These are phyloP conservation scores for Pluteus cervinus DNA, from an alignment of 768 basidiomycete species.

Conservation along the genomic window DNA sequence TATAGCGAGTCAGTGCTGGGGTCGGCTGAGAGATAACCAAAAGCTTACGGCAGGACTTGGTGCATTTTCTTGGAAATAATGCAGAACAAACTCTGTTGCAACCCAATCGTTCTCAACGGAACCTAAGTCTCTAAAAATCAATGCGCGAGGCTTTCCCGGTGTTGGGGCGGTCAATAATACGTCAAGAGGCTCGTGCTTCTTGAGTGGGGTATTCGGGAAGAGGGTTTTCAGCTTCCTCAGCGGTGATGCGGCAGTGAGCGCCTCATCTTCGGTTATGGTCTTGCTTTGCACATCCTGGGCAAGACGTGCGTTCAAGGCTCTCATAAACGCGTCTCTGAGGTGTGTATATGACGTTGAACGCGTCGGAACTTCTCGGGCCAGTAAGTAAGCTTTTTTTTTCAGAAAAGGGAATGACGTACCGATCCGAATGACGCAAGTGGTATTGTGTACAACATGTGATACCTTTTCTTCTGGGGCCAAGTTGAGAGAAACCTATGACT, in stretches of 20 bases:
- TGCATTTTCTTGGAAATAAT: slow-evolving; percentile 68
- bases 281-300: slow-evolving; percentile 43
- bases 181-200: slow-evolving; percentile 66
- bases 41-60: slow-evolving; percentile 65
- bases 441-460: slow-evolving; percentile 56
- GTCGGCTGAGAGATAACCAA: neutral
- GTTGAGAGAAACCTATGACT: slow-evolving; percentile 41
- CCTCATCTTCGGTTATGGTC: slow-evolving; percentile 52
- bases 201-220: slow-evolving; percentile 64
- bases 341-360: slow-evolving; percentile 74
- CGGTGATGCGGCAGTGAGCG: slow-evolving; percentile 51
- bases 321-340: slow-evolving; percentile 77
- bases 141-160: slow-evolving; percentile 39
- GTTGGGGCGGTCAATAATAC: slow-evolving; percentile 59
- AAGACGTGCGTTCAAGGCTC: slow-evolving; percentile 62
- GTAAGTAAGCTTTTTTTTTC: neutral
- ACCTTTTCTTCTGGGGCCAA: slow-evolving; percentile 69
- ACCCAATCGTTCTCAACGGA: slow-evolving; percentile 70
- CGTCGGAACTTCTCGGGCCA: slow-evolving; percentile 56
- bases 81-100: slow-evolving; percentile 62
- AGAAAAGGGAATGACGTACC: slow-evolving; percentile 31
- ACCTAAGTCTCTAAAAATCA: slow-evolving; percentile 71
- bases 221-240: slow-evolving; percentile 69
- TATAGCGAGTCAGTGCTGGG: slow-evolving; percentile 13
- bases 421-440: slow-evolving; percentile 70